Percentiles rank a stretch among this genome's conserved stretches.
Evolutionary conservation across 768 basidiomycete genomes (phyloP).

Genomic region (Arthromyces matolae): DNA sequence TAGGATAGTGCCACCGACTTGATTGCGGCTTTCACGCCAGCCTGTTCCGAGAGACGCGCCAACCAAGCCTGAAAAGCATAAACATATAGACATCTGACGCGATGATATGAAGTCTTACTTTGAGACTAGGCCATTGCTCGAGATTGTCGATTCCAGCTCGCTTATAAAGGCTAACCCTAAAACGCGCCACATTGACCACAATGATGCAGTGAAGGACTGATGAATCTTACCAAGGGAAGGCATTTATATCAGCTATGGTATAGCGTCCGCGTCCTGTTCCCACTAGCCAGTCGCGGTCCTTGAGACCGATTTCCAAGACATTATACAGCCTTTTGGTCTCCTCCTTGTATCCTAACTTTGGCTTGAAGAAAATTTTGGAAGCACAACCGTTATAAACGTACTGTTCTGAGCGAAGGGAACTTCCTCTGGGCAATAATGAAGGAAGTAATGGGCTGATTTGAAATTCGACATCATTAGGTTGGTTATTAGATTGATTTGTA

Average conservation of each 20-base stretch:
- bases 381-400: conserved; percentile 15
- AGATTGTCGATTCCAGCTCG: conserved; percentile 31
- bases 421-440: conserved; percentile 55
- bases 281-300: conserved; percentile 73
- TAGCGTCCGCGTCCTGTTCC: conserved; percentile 68
- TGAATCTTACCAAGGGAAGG: conserved; percentile 50
- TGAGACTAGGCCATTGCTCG: conserved; percentile 18
- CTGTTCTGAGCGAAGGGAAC: conserved; percentile 68
- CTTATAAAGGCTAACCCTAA: conserved; percentile 52
- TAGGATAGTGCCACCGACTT: conserved; percentile 10
- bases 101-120: conserved; percentile 8
- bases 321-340: conserved; percentile 81
- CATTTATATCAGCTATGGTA: conserved; percentile 72
- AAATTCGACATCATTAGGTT: too few species aligned
- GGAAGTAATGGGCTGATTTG: conserved; percentile 71
- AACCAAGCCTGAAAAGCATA: conserved; percentile 14
- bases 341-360: conserved; percentile 58
- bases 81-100: neutral
- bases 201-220: neutral
- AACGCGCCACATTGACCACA: neutral
- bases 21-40: conserved; percentile 15
- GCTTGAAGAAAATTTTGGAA: neutral
- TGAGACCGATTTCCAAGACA: conserved; percentile 74
- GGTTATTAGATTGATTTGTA: too few species aligned
- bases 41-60: conserved; percentile 6